Conservation (phyloP, 495 filamentous ascomycete genomes). For the Neurospora intermedia region DNA sequence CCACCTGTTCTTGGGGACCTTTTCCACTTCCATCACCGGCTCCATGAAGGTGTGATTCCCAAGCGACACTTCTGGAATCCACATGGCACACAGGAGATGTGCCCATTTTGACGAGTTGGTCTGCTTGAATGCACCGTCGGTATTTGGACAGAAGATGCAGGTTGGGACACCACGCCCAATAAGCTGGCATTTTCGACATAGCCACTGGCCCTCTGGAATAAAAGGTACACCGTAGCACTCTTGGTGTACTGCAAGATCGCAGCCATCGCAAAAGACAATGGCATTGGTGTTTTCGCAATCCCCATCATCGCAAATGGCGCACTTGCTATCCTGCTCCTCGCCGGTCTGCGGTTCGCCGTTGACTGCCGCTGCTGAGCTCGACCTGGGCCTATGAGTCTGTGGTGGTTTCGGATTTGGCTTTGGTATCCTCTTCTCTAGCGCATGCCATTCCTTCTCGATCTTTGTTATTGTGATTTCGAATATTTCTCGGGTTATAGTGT, state of each 20-base stretch:
- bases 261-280: conserved; percentile 98
- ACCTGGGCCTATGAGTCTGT: conserved; percentile 79
- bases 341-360: conserved; percentile 81
- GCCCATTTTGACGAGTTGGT: conserved; percentile 93
- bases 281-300: conserved; percentile 99
- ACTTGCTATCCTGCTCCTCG: conserved; percentile 95
- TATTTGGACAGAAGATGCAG: conserved; percentile 97
- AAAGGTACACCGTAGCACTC: conserved; percentile 99
- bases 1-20: conserved; percentile 89
- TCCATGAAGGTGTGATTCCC: conserved; percentile 98
- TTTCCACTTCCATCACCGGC: conserved; percentile 93
- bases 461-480: conserved; percentile 98
- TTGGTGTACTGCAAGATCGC: conserved; percentile 94
- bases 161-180: conserved; percentile 86
- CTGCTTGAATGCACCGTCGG: conserved; percentile 96
- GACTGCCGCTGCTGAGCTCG: conserved; percentile 83
- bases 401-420: conserved; percentile 93
- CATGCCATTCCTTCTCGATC: conserved; percentile 98
- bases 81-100: conserved; percentile 91
- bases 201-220: conserved; percentile 97
- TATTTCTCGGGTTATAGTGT: conserved; percentile 78
- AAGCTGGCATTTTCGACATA: conserved; percentile 93
- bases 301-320: conserved; percentile 94
- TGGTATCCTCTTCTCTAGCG: conserved; percentile 88
- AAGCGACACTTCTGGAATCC: conserved; percentile 93